Conservation (phyloP, 164 flowering plant genomes). For the Nymphaea colorata region DNA sequence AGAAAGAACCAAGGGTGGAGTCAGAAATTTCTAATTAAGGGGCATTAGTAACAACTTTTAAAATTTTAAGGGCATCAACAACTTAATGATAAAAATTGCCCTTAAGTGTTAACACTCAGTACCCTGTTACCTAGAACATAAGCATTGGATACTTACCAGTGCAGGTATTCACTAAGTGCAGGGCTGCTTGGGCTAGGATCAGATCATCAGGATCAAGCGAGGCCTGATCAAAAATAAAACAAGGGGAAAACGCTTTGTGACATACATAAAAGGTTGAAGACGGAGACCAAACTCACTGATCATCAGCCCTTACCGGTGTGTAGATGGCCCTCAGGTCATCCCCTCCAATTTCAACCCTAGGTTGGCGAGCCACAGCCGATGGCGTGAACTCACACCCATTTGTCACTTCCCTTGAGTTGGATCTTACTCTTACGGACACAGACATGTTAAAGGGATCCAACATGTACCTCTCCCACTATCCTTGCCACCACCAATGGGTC, state of each 20-base stretch:
- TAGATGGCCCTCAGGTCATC: slow-evolving; percentile 43
- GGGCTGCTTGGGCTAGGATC: slow-evolving; percentile 23
- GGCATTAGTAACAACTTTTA: no score
- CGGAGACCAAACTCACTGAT: no score
- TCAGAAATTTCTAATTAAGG: no score
- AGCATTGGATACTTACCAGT: slow-evolving; percentile 9
- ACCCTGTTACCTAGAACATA: no score
- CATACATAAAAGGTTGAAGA: no score
- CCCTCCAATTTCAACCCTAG: no score
- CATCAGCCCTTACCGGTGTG: slow-evolving; percentile 30
- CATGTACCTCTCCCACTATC: slow-evolving; percentile 43
- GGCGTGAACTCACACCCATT: slow-evolving; percentile 59
- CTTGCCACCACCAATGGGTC: slow-evolving; percentile 53
- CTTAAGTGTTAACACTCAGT: no score
- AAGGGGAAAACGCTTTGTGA: not conserved
- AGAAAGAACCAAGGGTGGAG: no score
- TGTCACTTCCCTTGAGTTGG: slow-evolving; percentile 20
- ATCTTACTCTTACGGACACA: slow-evolving; percentile 21
- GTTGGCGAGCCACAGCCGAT: slow-evolving; percentile 32
- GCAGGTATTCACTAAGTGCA: slow-evolving; percentile 13
- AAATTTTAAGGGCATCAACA: no score
- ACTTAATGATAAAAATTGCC: no score
- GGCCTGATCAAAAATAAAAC: slow-evolving; percentile 7
- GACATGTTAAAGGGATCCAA: slow-evolving; percentile 37
- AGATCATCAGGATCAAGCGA: slow-evolving; percentile 28